These are phyloP conservation scores for Saturnispora mendoncae DNA, from an alignment of 805 yeast species.

Conservation along the genomic window DNA sequence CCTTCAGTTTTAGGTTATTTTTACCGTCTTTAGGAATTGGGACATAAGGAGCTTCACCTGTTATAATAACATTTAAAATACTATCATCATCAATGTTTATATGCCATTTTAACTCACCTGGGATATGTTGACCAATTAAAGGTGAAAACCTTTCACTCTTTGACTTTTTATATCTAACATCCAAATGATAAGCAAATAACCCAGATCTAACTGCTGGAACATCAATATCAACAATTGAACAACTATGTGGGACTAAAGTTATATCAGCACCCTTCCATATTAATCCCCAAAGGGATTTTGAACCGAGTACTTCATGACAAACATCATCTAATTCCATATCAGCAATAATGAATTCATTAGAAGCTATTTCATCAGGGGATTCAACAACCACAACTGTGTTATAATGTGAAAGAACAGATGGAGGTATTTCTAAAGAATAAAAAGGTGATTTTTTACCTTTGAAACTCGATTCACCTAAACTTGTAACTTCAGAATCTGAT, in stretches of 20 bases:
- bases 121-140: constrained; percentile 56
- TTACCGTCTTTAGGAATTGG: constrained; percentile 21
- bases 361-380: constrained; percentile 13
- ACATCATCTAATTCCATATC: constrained; percentile 26
- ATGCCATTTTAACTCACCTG: constrained; percentile 76
- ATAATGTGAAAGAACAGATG: constrained; percentile 33
- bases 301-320: constrained; percentile 23
- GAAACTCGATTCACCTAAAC: constrained; percentile 44
- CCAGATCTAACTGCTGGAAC: constrained; percentile 55
- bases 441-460: constrained; percentile 45
- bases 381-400: constrained; percentile 45
- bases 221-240: constrained; percentile 39
- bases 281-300: constrained; percentile 30
- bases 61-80: constrained; percentile 36
- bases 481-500: constrained; percentile 31
- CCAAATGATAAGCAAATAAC: constrained; percentile 41
- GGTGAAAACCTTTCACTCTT: constrained; percentile 41
- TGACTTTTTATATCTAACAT: constrained; percentile 24
- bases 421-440: constrained; percentile 36
- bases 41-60: constrained; percentile 56
- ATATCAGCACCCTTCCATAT: constrained; percentile 32
- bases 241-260: constrained; percentile 34
- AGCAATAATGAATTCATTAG: constrained; percentile 31
- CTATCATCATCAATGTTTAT: constrained; percentile 37
- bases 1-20: constrained; percentile 27